phyloP scores from a whole-genome alignment of 306 rosid species.

The Citrullus mucosospermus region DNA sequence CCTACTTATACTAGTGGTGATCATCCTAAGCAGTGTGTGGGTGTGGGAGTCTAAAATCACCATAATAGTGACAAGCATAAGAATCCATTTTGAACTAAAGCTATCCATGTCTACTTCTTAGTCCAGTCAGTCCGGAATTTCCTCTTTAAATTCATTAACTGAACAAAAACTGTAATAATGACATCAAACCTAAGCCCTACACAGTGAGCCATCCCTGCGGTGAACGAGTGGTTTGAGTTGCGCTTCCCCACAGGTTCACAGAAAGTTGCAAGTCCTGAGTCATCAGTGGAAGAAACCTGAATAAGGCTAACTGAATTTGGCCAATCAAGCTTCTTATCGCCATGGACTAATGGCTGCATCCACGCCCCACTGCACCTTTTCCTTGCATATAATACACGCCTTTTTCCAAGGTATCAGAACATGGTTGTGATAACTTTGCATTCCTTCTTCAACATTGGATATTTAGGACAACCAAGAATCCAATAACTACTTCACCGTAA shows the following conservation, averaged over 20 bases:
- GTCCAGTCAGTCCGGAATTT: background rate
- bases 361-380: constrained; percentile 64
- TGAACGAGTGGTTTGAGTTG: constrained; percentile 73
- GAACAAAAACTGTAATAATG: background rate
- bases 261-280: constrained; percentile 63
- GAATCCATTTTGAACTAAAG: background rate
- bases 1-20: background rate
- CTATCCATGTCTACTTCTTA: background rate
- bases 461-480: constrained; percentile 89
- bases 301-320: constrained; percentile 48
- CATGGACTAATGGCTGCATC: constrained; percentile 47
- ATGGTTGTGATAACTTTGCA: constrained; percentile 21
- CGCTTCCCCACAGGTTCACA: constrained; percentile 86
- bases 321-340: constrained; percentile 44
- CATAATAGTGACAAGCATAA: background rate
- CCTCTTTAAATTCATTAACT: background rate
- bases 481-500: constrained; percentile 56
- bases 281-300: constrained; percentile 59
- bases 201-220: constrained; percentile 66
- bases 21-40: background rate
- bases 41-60: background rate
- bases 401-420: constrained; percentile 34
- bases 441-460: constrained; percentile 56
- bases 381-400: constrained; percentile 68
- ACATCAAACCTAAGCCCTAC: constrained; percentile 34